Percentiles rank a stretch among this genome's conserved stretches.
These are phyloP conservation scores for Tritrichomonas musculus DNA, from an alignment of 208 protist genomes.

Conservation along the genomic window DNA sequence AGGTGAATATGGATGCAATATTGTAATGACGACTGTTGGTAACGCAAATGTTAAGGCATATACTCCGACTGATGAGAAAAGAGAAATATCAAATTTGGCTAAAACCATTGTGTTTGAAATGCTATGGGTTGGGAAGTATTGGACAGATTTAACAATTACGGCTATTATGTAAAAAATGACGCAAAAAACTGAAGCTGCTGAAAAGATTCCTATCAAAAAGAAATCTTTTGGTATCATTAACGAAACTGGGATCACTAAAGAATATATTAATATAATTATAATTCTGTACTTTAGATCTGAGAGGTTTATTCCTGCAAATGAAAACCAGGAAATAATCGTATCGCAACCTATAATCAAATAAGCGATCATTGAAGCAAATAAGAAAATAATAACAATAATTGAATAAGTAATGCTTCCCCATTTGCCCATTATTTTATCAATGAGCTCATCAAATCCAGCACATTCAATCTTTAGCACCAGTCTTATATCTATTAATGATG, in stretches of 20 bases:
- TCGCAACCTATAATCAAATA: neutral
- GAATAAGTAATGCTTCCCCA: neutral
- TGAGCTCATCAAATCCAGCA: neutral
- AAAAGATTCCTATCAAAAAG: neutral
- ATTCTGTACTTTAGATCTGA: neutral
- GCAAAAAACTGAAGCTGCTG: neutral
- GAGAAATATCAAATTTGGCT: neutral
- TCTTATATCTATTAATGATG: neutral
- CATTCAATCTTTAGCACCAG: neutral
- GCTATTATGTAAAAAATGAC: neutral
- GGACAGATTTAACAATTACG: neutral
- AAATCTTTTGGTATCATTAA: neutral
- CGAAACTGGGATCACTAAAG: neutral
- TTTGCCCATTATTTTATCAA: neutral
- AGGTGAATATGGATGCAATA: neutral
- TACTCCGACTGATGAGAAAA: neutral
- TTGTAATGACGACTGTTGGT: neutral
- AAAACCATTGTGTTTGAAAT: neutral
- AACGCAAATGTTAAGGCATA: neutral
- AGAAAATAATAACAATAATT: neutral
- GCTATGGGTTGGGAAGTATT: neutral
- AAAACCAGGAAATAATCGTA: neutral
- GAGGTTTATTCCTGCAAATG: neutral
- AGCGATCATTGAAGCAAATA: neutral
- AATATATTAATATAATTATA: neutral